These are phyloP conservation scores for Aspergillus aculeatus DNA, from an alignment of 2,329 filamentous ascomycete genomes.

Conservation along the genomic window DNA sequence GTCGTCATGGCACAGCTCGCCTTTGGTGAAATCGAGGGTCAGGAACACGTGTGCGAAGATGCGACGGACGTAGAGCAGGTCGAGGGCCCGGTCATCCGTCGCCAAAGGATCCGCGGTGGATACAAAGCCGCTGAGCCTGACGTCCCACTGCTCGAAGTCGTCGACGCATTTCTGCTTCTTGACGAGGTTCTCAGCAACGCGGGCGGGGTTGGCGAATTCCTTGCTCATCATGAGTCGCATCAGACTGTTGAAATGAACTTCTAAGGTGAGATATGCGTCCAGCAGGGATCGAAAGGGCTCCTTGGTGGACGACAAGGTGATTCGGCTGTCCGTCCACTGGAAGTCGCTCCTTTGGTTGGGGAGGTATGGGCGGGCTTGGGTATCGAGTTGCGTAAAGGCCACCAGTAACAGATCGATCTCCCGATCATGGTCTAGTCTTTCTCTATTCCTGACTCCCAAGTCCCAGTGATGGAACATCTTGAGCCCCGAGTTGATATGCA, in stretches of 20 bases:
- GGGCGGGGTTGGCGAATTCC: background rate
- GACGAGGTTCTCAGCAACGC: background rate
- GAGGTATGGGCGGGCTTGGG: conserved; percentile 7
- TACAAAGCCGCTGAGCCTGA: background rate
- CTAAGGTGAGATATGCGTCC: background rate
- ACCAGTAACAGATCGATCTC: background rate
- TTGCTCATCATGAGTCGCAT: background rate
- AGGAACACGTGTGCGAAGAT: background rate
- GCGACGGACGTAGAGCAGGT: background rate
- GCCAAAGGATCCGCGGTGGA: background rate
- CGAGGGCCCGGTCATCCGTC: background rate
- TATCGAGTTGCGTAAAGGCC: conserved; percentile 2
- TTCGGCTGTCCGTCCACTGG: background rate
- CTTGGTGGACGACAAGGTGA: background rate
- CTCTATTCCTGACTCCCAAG: background rate
- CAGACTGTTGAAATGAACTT: background rate
- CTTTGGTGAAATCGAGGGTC: background rate
- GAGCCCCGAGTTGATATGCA: conserved; percentile 8
- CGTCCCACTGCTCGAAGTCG: background rate
- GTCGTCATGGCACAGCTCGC: conserved; percentile 7
- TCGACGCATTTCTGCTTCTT: background rate
- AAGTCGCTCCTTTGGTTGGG: background rate
- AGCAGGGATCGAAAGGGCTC: background rate
- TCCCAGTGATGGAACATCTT: conserved; percentile 7
- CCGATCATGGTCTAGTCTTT: background rate